These are phyloP conservation scores for Ustilago shanxiensis DNA, from an alignment of 1,284 basidiomycete genomes.

Conservation along the genomic window DNA sequence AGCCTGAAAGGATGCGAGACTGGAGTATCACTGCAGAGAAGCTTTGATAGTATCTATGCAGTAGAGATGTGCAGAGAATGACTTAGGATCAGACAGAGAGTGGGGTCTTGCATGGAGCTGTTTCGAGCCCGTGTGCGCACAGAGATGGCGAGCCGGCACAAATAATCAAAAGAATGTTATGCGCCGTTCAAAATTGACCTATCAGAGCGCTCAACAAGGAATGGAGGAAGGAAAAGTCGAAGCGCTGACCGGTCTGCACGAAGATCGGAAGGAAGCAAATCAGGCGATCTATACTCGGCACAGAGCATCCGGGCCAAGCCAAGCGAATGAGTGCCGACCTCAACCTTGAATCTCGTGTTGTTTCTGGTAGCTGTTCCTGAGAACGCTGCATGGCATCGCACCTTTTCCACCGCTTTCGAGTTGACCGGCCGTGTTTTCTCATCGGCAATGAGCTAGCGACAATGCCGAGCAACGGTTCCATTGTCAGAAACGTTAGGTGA, in stretches of 20 bases:
- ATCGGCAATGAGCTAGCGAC: neutral
- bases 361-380: constrained; percentile 2
- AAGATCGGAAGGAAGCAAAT: neutral
- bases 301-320: neutral
- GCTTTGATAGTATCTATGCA: no score
- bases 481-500: neutral
- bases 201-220: neutral
- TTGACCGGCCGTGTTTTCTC: neutral
- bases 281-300: neutral
- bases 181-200: neutral
- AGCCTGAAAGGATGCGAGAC: no score
- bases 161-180: neutral
- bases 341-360: neutral
- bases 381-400: neutral
- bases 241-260: neutral
- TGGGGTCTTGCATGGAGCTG: no score
- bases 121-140: no score
- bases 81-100: no score
- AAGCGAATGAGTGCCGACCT: neutral
- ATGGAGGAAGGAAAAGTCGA: neutral
- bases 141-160: neutral
- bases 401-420: neutral
- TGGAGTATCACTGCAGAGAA: no score
- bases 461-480: neutral
- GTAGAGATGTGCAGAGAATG: no score